phyloP scores from a whole-genome alignment of 2,329 filamentous ascomycete species.

The Xylariaceae sp. region DNA sequence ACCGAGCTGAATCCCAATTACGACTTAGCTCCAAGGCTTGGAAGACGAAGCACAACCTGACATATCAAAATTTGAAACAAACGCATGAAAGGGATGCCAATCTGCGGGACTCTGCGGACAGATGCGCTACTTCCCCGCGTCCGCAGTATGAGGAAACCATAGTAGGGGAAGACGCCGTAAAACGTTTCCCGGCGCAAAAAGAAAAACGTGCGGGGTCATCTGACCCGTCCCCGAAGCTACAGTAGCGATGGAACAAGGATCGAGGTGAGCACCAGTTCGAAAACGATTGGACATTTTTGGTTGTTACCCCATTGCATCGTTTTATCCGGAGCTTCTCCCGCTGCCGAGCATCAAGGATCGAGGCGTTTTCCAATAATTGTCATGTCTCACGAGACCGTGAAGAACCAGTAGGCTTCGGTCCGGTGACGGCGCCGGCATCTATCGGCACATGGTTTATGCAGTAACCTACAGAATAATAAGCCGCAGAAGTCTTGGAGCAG shows the following conservation, averaged over 20 bases:
- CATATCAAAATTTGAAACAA: too few relatives aligned
- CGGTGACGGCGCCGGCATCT: constrained; percentile 13
- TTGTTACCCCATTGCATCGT: constrained; percentile 10
- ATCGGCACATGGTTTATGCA: constrained; percentile 13
- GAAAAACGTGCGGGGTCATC: constrained; percentile 6
- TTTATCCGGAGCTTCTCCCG: constrained; percentile 19
- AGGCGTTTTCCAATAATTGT: constrained; percentile 10
- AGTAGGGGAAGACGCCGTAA: constrained; percentile 1
- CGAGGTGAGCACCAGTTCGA: constrained; percentile 3
- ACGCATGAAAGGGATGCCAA: too few relatives aligned
- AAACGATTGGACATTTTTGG: constrained; percentile 13
- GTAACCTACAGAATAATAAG: too few relatives aligned
- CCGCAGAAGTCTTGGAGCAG: constrained; percentile 5
- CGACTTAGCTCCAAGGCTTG: too few relatives aligned
- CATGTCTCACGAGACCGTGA: constrained; percentile 3
- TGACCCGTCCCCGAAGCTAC: constrained; percentile 9
- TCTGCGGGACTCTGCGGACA: too few relatives aligned
- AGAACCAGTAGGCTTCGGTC: constrained; percentile 7
- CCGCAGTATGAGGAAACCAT: too few relatives aligned
- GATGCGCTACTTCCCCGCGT: too few relatives aligned
- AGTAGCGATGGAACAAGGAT: constrained; percentile 6
- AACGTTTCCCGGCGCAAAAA: neutral
- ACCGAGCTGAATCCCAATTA: too few relatives aligned
- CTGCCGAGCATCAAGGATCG: constrained; percentile 14
- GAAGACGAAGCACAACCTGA: too few relatives aligned